These are phyloP conservation scores for Emericellopsis cladophorae DNA, from an alignment of 2,329 filamentous ascomycete species.

Conservation along the genomic window DNA sequence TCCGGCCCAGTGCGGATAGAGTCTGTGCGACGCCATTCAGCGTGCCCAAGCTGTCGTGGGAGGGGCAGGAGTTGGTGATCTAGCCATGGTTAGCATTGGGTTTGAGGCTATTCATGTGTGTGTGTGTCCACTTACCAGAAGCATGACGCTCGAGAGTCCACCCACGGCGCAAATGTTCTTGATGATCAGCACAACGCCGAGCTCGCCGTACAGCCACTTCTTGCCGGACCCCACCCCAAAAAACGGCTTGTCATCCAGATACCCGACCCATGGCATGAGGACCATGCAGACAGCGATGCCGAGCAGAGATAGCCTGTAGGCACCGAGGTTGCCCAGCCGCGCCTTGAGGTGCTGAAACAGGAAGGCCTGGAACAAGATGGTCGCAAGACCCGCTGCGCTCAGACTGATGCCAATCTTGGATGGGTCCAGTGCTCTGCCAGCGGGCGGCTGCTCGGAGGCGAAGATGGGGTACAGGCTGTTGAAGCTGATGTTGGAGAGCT, in stretches of 20 bases:
- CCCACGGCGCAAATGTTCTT: conserved; percentile 88
- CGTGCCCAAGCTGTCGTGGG: conserved; percentile 73
- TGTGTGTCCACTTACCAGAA: conserved; percentile 48
- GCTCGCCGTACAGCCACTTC: conserved; percentile 63
- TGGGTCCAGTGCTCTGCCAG: conserved; percentile 63
- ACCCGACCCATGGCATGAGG: conserved; percentile 82
- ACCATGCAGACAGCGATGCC: conserved; percentile 74
- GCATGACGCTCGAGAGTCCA: conserved; percentile 76
- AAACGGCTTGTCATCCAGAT: conserved; percentile 45
- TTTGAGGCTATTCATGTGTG: not conserved
- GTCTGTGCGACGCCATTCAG: conserved; percentile 92
- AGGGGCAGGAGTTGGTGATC: conserved; percentile 90
- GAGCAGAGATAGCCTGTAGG: conserved; percentile 66
- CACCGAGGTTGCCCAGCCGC: conserved; percentile 71
- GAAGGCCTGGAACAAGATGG: conserved; percentile 81
- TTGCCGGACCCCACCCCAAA: conserved; percentile 50
- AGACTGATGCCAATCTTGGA: conserved; percentile 75
- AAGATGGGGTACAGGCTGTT: conserved; percentile 95
- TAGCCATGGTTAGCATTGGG: conserved; percentile 17
- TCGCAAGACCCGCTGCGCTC: conserved; percentile 71
- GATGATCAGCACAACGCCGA: conserved; percentile 69
- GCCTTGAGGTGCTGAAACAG: conserved; percentile 70
- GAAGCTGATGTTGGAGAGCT: conserved; percentile 87
- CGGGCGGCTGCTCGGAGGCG: conserved; percentile 60
- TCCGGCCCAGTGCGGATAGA: conserved; percentile 78